phyloP scores from a whole-genome alignment of 2,329 filamentous ascomycete genomes.

The Botrytis cinerea region DNA sequence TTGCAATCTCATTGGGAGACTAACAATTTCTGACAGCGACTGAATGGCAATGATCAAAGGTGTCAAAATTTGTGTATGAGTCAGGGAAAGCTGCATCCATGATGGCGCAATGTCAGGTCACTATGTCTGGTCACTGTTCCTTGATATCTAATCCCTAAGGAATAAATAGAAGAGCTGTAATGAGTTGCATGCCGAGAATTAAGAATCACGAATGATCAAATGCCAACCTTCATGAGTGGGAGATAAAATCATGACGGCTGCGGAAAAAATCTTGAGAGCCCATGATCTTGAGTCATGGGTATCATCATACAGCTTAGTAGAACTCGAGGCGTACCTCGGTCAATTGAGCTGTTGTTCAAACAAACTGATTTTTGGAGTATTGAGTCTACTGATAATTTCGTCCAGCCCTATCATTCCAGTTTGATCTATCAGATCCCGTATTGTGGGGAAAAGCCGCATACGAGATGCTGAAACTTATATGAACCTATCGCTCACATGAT shows the following conservation, averaged over 20 bases:
- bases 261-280: not conserved
- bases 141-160: not conserved
- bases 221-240: not conserved
- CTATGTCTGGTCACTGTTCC: not conserved
- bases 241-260: not conserved
- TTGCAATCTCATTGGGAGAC: not conserved
- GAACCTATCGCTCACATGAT: not conserved
- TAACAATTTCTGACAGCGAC: not conserved
- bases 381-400: too few relatives aligned
- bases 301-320: not conserved
- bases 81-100: too few relatives aligned
- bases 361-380: not conserved
- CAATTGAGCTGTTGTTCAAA: not conserved
- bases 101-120: not conserved
- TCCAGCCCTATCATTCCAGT: not conserved
- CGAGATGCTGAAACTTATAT: not conserved
- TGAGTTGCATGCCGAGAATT: slow-evolving; percentile 3
- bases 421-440: not conserved
- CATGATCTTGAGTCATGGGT: not conserved
- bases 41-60: not conserved
- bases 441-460: slow-evolving; percentile 1
- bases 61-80: not conserved
- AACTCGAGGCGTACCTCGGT: not conserved
- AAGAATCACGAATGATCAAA: not conserved
- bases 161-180: not conserved